Evolutionary conservation across 140 eudicot genomes (phyloP).

Genomic region (Flaveria floridana): DNA sequence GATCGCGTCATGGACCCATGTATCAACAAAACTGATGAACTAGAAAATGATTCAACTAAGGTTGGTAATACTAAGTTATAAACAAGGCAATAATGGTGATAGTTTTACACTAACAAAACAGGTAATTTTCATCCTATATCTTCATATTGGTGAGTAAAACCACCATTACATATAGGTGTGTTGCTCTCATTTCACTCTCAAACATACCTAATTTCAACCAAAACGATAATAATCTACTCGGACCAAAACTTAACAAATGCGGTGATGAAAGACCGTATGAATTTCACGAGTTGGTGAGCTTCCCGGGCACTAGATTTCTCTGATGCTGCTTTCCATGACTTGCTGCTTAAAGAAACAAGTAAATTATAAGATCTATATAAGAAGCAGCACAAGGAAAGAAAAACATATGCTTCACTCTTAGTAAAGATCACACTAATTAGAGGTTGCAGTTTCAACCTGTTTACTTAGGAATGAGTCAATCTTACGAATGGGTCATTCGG

Average conservation of each 20-base stretch:
- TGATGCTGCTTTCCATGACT: constrained; percentile 45
- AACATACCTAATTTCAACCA: constrained; percentile 4
- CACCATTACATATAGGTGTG: background rate
- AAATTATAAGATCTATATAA: background rate
- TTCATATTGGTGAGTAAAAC: background rate
- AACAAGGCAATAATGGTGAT: too few relatives aligned
- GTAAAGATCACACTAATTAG: background rate
- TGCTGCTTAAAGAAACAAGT: constrained; percentile 34
- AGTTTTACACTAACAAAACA: background rate
- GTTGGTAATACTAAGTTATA: too few relatives aligned
- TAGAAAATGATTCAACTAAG: too few relatives aligned
- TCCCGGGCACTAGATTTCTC: constrained; percentile 29
- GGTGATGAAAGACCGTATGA: constrained; percentile 29
- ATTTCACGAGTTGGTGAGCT: constrained; percentile 32
- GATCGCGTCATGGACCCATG: too few relatives aligned
- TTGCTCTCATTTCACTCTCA: constrained; percentile 13
- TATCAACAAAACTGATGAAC: too few relatives aligned
- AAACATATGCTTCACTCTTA: background rate
- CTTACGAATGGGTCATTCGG: background rate
- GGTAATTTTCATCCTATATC: background rate
- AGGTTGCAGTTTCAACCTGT: background rate
- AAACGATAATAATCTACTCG: constrained; percentile 1
- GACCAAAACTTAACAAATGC: constrained; percentile 44
- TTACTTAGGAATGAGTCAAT: background rate
- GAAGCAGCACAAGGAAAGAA: background rate